A percentile compares a stretch with the other conserved stretches of the same genome.
phyloP scores from a whole-genome alignment of 306 rosid species.

The Hylodesmum podocarpum region DNA sequence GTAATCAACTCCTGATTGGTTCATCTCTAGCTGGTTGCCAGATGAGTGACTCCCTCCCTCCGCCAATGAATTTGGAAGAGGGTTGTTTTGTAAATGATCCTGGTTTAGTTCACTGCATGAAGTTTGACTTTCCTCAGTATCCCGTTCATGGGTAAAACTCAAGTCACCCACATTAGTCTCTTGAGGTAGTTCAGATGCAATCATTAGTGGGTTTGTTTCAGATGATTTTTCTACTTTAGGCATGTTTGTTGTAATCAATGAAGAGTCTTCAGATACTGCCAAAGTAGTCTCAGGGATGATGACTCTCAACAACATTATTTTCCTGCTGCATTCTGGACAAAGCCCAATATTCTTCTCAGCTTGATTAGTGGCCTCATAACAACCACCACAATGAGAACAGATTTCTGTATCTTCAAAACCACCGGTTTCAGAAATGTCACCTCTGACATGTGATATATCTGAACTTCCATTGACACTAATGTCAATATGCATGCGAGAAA shows the following conservation, averaged over 20 bases:
- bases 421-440: conserved; percentile 40
- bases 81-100: conserved; percentile 32
- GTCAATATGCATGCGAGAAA: conserved; percentile 16
- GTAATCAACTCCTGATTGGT: conserved; percentile 35
- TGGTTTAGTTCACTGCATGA: conserved; percentile 36
- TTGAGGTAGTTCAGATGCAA: conserved; percentile 36
- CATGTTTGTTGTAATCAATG: conserved; percentile 22
- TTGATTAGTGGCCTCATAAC: conserved; percentile 34
- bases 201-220: conserved; percentile 30
- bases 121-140: conserved; percentile 40
- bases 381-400: conserved; percentile 67
- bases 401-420: conserved; percentile 33
- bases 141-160: conserved; percentile 39
- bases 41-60: conserved; percentile 42
- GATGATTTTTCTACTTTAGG: conserved; percentile 43
- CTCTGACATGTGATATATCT: conserved; percentile 43
- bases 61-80: conserved; percentile 33
- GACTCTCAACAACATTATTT: conserved; percentile 36
- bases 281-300: conserved; percentile 35
- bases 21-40: conserved; percentile 36
- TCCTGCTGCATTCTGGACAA: conserved; percentile 67
- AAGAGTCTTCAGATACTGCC: conserved; percentile 34
- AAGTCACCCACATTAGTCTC: conserved; percentile 35
- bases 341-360: conserved; percentile 39
- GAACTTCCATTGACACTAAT: conserved; percentile 32